Conservation (phyloP, 2,329 filamentous ascomycete species). For the Fusarium sp. region DNA sequence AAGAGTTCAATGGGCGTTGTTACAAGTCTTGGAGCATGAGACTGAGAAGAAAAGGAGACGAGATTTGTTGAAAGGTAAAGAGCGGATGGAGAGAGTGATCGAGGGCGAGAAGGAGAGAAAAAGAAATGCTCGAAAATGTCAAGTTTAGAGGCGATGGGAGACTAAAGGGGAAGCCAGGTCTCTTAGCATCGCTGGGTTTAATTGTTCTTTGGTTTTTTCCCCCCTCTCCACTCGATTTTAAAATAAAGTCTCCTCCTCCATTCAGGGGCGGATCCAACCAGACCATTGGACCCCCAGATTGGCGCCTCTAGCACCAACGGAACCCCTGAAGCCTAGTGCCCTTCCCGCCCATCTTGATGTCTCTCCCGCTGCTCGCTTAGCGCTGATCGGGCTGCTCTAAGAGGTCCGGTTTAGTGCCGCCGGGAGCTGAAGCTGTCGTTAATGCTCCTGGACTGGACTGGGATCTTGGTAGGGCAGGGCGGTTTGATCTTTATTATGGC, state of each 20-base stretch:
- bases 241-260: slow-evolving; percentile 47
- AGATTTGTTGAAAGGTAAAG: slow-evolving; percentile 16
- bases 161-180: slow-evolving; percentile 44
- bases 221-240: slow-evolving; percentile 45
- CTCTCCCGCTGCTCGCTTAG: slow-evolving; percentile 47
- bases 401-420: slow-evolving; percentile 43
- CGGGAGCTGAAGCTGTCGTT: slow-evolving; percentile 36
- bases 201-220: slow-evolving; percentile 47
- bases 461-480: slow-evolving; percentile 23
- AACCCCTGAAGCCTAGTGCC: slow-evolving; percentile 47
- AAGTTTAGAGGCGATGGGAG: slow-evolving; percentile 30
- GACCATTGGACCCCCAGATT: slow-evolving; percentile 49
- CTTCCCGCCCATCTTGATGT: slow-evolving; percentile 45
- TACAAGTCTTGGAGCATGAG: slow-evolving; percentile 20
- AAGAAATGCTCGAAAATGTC: slow-evolving; percentile 28
- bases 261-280: slow-evolving; percentile 50
- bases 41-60: slow-evolving; percentile 4
- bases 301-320: slow-evolving; percentile 47
- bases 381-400: slow-evolving; percentile 48
- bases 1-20: slow-evolving; percentile 18
- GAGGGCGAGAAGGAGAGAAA: slow-evolving; percentile 22
- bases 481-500: background rate
- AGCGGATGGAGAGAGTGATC: slow-evolving; percentile 25
- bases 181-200: slow-evolving; percentile 46
- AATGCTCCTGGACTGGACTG: slow-evolving; percentile 9